Base-by-base conservation (phyloP, 371 early-diverging fungal species). In the Astathelohania contejeani region DNA sequence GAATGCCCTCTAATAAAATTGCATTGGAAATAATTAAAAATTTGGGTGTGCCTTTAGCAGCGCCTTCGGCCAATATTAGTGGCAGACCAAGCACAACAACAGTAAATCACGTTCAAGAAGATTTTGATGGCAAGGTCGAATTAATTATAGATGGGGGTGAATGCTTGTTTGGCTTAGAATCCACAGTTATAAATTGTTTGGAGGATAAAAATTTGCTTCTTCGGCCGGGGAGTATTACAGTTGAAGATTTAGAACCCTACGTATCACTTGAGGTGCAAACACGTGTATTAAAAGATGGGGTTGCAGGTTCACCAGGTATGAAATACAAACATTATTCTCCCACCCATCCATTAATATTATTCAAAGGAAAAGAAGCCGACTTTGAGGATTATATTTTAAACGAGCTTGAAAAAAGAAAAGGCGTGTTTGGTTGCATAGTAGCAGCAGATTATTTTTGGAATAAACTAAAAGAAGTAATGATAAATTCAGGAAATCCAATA, bases 261-360 rank as follows among this genome's bases (percentile, higher is more conserved):
- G 19, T 63, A 14, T 1, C 28, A 10, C 18, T 24, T 9, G 52
- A 63, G n/a, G 49, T 63, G 2, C 10, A 24, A 46, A 46, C 2
- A 22, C 7, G 18, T 9, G 18, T 9, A 40, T 9, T 9, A 3
- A 40, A 40, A 12, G 18, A 12, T 40, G 16, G 18, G 18, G 3
- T n/a, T 19, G 40, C 90, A 0, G 84, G 85, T 0, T 89, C 91
- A 14, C 98, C 96, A 3, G 98, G 98, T 1, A 91, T 89, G 87
- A 93, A 96, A 72, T 96, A 96, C 63, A 80, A 88, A 23, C 96
- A 96, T 76, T 98, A 98, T 67, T 83, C 90, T 3, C 96, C 96
- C 1, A 52, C 37, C 4, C 49, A 52, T n/a, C 53, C 57, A 25
- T 39, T 74, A 19, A 43, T 51, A 22, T 56, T 71, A 49, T 40